phyloP scores from a whole-genome alignment of 495 filamentous ascomycete species.

The Podospora anserina region DNA sequence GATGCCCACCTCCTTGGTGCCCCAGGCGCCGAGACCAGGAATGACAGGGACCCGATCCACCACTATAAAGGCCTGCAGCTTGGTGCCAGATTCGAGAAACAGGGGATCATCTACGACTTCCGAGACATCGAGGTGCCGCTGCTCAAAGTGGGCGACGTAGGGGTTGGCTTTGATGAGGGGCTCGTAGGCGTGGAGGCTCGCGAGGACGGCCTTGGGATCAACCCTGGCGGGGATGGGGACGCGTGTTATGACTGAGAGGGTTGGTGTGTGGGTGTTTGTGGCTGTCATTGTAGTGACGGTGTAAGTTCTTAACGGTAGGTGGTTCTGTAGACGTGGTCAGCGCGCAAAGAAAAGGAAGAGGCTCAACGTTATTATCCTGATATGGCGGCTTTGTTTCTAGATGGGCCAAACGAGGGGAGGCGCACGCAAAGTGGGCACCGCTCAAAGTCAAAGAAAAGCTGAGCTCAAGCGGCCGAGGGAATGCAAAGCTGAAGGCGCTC shows the following conservation, averaged over 20 bases:
- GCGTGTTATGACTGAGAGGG: slow-evolving; percentile 31
- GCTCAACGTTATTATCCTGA: neutral
- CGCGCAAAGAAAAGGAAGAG: neutral
- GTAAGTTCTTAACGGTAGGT: neutral
- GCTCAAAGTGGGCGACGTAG: slow-evolving; percentile 30
- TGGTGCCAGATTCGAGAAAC: slow-evolving; percentile 31
- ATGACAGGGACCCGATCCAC: slow-evolving; percentile 39
- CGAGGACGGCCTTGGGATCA: slow-evolving; percentile 27
- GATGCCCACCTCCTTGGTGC: slow-evolving; percentile 30
- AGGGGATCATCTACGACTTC: slow-evolving; percentile 36
- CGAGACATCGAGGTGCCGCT: slow-evolving; percentile 24
- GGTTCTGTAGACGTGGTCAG: neutral
- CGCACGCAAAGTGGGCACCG: neutral
- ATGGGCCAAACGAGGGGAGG: neutral
- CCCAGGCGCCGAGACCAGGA: slow-evolving; percentile 33
- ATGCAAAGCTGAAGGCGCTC: neutral
- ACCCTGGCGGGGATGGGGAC: slow-evolving; percentile 36
- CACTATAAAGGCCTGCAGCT: slow-evolving; percentile 33
- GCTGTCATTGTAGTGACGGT: neutral
- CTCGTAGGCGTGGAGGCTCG: slow-evolving; percentile 33
- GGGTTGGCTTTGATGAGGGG: slow-evolving; percentile 39
- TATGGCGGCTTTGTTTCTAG: neutral
- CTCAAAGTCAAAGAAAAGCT: neutral
- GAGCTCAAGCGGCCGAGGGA: neutral
- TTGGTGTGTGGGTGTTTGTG: slow-evolving; percentile 10